phyloP scores from a whole-genome alignment of 2,329 filamentous ascomycete genomes.

The Colletotrichum limetticola region DNA sequence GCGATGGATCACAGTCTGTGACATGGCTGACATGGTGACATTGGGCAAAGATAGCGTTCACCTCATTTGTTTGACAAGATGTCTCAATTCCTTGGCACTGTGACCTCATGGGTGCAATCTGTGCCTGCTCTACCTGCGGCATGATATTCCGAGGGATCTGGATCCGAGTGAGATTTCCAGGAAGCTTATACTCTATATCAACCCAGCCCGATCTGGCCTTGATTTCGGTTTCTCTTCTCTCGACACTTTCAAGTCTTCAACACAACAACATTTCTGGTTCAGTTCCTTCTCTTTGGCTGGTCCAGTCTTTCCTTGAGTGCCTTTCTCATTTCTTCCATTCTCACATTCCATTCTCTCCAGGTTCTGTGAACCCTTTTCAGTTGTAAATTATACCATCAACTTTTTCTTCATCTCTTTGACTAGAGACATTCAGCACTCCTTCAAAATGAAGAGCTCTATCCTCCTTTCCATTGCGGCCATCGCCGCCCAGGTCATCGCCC shows the following conservation, averaged over 20 bases:
- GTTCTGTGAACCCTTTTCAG: slow-evolving; percentile 29
- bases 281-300: slow-evolving; percentile 33
- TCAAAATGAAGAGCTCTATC: slow-evolving; percentile 35
- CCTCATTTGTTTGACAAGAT: slow-evolving; percentile 29
- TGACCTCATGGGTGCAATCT: slow-evolving; percentile 14
- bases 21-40: slow-evolving; percentile 31
- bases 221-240: neutral
- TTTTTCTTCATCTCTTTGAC: neutral
- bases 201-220: slow-evolving; percentile 14
- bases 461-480: slow-evolving; percentile 33
- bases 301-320: slow-evolving; percentile 27
- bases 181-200: slow-evolving; percentile 30
- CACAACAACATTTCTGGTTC: slow-evolving; percentile 18
- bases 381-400: neutral
- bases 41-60: slow-evolving; percentile 20
- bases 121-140: slow-evolving; percentile 5
- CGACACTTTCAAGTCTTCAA: slow-evolving; percentile 16
- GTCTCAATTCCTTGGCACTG: slow-evolving; percentile 34
- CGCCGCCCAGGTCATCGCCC: slow-evolving; percentile 34
- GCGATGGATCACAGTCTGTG: slow-evolving; percentile 27
- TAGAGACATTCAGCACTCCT: neutral
- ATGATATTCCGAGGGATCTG: slow-evolving; percentile 16
- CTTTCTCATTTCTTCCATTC: slow-evolving; percentile 2
- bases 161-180: slow-evolving; percentile 10
- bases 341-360: slow-evolving; percentile 21